These are phyloP conservation scores for Yamadazyma oceani DNA, from an alignment of 1,139 yeast species.

Conservation along the genomic window DNA sequence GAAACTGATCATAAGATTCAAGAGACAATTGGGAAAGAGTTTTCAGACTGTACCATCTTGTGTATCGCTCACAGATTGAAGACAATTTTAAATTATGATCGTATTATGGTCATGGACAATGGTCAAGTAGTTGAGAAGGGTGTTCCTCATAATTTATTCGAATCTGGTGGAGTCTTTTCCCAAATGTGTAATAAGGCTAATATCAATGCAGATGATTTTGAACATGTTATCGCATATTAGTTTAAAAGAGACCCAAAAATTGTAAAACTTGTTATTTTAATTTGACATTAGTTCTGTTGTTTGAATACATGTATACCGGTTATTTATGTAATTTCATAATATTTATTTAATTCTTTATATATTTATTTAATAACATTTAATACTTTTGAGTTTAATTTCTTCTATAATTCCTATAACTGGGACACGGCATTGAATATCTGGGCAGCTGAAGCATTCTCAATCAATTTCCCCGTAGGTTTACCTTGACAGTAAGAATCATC, in stretches of 20 bases:
- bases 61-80: conserved; percentile 56
- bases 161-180: conserved; percentile 33
- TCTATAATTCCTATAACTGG: conserved; percentile 4
- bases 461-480: conserved; percentile 17
- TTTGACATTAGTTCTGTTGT: too few species aligned
- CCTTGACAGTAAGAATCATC: conserved; percentile 18
- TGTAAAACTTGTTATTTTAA: too few species aligned
- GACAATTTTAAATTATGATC: conserved; percentile 47
- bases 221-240: conserved; percentile 18
- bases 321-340: background rate
- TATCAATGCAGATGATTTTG: conserved; percentile 25
- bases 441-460: conserved; percentile 27
- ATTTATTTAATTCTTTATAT: conserved; percentile 1
- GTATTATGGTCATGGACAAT: conserved; percentile 31
- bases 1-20: conserved; percentile 56
- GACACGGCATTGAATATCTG: conserved; percentile 23
- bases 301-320: background rate
- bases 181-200: conserved; percentile 40
- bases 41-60: conserved; percentile 45
- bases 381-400: too few species aligned
- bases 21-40: conserved; percentile 44
- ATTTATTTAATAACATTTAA: background rate
- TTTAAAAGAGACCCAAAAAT: too few species aligned
- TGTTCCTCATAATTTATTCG: conserved; percentile 24
- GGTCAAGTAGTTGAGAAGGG: conserved; percentile 28